Evolutionary conservation across 2,329 filamentous ascomycete genomes (phyloP).

Genomic region (Penicillium sumatraense): DNA sequence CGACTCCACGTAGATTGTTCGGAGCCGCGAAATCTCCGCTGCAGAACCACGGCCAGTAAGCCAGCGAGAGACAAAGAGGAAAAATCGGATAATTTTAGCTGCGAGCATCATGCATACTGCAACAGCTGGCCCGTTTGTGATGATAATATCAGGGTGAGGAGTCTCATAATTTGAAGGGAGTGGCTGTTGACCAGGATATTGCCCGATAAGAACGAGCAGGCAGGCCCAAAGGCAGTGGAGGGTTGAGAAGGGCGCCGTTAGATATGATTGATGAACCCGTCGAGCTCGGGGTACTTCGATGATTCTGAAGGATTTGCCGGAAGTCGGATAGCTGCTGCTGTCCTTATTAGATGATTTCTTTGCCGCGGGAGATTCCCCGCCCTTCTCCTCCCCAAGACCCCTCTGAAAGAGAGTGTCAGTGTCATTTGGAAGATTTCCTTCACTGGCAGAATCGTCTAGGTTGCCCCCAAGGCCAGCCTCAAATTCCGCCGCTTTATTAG

Average conservation of each 20-base stretch:
- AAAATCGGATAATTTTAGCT: conserved; percentile 59
- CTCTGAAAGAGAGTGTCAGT: too few species aligned
- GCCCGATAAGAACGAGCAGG: conserved; percentile 57
- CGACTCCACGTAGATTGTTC: conserved; percentile 85
- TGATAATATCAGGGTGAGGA: conserved; percentile 71
- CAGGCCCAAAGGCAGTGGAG: conserved; percentile 69
- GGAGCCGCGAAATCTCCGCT: conserved; percentile 51
- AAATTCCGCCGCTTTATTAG: conserved; percentile 66
- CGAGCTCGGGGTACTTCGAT: conserved; percentile 75
- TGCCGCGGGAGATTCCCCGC: background rate
- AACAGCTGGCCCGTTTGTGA: conserved; percentile 88
- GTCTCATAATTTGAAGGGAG: conserved; percentile 29
- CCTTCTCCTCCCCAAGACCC: background rate
- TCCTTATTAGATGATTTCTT: background rate
- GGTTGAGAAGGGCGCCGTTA: conserved; percentile 72
- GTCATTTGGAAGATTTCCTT: background rate
- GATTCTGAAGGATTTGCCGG: conserved; percentile 59
- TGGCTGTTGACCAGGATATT: conserved; percentile 37
- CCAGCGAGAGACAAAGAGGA: conserved; percentile 36
- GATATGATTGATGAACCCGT: conserved; percentile 77
- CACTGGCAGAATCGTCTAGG: conserved; percentile 11
- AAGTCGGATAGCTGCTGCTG: background rate
- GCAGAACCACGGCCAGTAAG: conserved; percentile 14
- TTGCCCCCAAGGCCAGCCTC: conserved; percentile 49
- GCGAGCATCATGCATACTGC: conserved; percentile 75